These are phyloP conservation scores for Exophiala sp. DNA, from an alignment of 2,329 filamentous ascomycete genomes.

Conservation along the genomic window DNA sequence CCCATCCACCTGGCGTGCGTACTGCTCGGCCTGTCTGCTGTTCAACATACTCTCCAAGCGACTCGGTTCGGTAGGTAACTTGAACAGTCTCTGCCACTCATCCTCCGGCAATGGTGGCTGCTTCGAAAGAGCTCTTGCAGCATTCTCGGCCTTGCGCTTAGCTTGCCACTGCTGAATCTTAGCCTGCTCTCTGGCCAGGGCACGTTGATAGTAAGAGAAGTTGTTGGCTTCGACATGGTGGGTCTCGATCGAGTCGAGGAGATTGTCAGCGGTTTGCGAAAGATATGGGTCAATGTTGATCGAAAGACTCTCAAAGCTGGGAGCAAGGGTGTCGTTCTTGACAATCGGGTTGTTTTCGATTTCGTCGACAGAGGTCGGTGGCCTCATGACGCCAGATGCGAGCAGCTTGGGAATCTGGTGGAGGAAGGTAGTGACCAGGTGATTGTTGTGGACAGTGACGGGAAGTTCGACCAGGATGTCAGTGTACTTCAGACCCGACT, in stretches of 20 bases:
- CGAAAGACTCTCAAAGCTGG: constrained; percentile 85
- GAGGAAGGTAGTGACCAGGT: constrained; percentile 90
- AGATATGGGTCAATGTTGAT: constrained; percentile 95
- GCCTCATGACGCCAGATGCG: constrained; percentile 41
- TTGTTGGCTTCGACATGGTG: constrained; percentile 99
- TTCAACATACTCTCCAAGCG: constrained; percentile 91
- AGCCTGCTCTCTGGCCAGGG: constrained; percentile 85
- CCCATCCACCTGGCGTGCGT: constrained; percentile 92
- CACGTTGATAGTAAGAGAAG: constrained; percentile 95
- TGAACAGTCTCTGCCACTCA: constrained; percentile 97
- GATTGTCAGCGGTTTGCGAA: constrained; percentile 94
- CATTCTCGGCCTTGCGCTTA: constrained; percentile 96
- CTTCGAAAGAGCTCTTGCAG: constrained; percentile 77
- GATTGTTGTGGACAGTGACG: constrained; percentile 89
- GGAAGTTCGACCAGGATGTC: constrained; percentile 91
- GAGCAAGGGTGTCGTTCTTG: constrained; percentile 66
- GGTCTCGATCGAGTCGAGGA: constrained; percentile 93
- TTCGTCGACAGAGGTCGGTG: constrained; percentile 75
- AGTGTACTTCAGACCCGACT: constrained; percentile 87
- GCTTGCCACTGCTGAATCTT: constrained; percentile 97
- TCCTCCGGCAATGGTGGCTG: constrained; percentile 87
- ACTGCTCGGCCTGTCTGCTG: constrained; percentile 94
- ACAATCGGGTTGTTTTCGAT: constrained; percentile 62
- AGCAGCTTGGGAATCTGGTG: constrained; percentile 78
- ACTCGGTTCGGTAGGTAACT: constrained; percentile 92